Base-by-base conservation (phyloP, 495 filamentous ascomycete species). In the Neurospora sp. region DNA sequence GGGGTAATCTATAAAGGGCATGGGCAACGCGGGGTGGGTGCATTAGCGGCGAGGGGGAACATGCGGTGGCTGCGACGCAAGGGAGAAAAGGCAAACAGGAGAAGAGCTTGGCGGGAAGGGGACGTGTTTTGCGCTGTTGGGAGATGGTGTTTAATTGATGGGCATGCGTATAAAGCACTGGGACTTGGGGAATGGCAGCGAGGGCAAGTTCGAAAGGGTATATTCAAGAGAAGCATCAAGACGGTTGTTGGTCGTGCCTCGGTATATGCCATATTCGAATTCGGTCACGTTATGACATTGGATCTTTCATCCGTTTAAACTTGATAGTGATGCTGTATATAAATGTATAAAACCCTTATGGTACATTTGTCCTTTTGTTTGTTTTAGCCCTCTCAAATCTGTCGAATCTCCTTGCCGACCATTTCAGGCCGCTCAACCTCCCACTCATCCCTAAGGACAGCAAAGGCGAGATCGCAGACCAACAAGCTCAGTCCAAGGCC, bases 371-470 rank as follows among this genome's bases (percentile, higher is more conserved):
- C 37, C 10, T 39, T 10, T 6, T 35, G 60, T 31, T 46, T 23
- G 20, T 66, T 27, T 40, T 49, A 39, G 20, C 70, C 44, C 39
- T 74, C 74, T 79, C 87, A 95, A 82, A 99, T 94, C 82, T 94
- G 95, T 78, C 90, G 87, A 39, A 95, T 90, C 60, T 96, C 92
- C 82, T 93, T 92, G 73, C 94, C 96, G 72, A 87, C 91, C 88
- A 93, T 91, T 79, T 97, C 95, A 9, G 95, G 95, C 75, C 95
- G 83, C 79, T 97, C 93, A 35, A 93, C 88, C 81, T 99, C 96
- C 92, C 93, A 95, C 81, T 99, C 96, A 76, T 99, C 96, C 71
- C 95, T 82, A 60, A 98, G 84, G 8, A 94, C 92, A 0, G 95
- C 93, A 82, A 95, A 99, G 4, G 97, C 83, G 69, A 90, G 86